Evolutionary conservation across 495 filamentous ascomycete genomes (phyloP).

Genomic region (Aspergillus coremiiformis): DNA sequence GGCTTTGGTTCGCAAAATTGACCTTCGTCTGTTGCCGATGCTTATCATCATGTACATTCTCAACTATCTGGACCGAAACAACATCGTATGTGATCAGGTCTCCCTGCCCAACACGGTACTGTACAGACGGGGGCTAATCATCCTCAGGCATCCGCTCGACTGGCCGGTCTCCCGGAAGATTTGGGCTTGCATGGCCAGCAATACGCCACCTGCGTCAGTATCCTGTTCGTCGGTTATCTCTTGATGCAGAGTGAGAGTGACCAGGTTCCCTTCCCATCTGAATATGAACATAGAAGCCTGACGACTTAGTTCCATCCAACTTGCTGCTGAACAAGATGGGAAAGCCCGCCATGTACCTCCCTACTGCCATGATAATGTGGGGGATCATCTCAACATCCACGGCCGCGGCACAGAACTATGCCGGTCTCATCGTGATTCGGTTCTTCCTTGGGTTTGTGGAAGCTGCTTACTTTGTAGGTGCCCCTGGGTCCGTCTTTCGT

Average conservation of each 20-base stretch:
- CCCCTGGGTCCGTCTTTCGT: too few relatives aligned
- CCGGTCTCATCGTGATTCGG: constrained; percentile 55
- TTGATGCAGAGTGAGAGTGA: constrained; percentile 38
- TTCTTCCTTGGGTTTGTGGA: constrained; percentile 67
- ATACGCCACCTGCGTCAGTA: constrained; percentile 56
- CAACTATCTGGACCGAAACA: constrained; percentile 72
- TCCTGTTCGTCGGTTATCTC: constrained; percentile 66
- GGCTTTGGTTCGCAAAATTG: constrained; percentile 56
- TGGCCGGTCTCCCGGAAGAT: constrained; percentile 48
- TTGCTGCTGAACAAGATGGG: constrained; percentile 43
- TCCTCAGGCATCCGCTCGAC: constrained; percentile 36
- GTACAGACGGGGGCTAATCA: background rate
- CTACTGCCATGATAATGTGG: constrained; percentile 59
- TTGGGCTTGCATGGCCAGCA: constrained; percentile 40
- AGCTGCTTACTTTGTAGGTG: constrained; percentile 39
- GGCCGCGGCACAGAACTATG: constrained; percentile 49
- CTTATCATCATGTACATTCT: constrained; percentile 69
- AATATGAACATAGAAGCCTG: background rate
- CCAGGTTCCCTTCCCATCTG: background rate
- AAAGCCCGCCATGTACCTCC: constrained; percentile 58
- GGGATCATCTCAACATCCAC: constrained; percentile 62
- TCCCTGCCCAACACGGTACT: background rate
- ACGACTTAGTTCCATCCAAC: constrained; percentile 29
- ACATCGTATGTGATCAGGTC: constrained; percentile 31
- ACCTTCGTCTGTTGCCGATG: constrained; percentile 53